These are phyloP conservation scores for Cercophora newfieldiana DNA, from an alignment of 495 filamentous ascomycete genomes.

Conservation along the genomic window DNA sequence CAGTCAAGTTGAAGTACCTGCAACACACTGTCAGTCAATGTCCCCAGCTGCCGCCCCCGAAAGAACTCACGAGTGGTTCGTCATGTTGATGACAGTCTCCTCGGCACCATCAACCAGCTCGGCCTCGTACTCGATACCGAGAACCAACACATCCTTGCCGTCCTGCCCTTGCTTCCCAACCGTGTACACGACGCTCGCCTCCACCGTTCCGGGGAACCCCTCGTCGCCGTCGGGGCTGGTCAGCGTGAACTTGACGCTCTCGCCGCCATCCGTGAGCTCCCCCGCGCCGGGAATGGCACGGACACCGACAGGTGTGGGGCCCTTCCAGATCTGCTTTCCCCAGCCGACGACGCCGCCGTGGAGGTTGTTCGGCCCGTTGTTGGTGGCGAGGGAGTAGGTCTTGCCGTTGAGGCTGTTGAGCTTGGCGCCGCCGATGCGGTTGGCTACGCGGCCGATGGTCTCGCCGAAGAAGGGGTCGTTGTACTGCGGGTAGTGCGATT, in stretches of 20 bases:
- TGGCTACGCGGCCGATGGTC: conserved; percentile 90
- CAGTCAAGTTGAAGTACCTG: conserved; percentile 90
- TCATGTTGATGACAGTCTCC: conserved; percentile 87
- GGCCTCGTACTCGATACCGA: conserved; percentile 87
- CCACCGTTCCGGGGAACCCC: conserved; percentile 81
- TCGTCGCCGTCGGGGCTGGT: conserved; percentile 75
- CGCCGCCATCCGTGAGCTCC: conserved; percentile 62
- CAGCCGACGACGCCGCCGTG: conserved; percentile 83
- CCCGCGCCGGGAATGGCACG: conserved; percentile 45
- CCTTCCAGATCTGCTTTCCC: conserved; percentile 81
- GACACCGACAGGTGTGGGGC: conserved; percentile 61
- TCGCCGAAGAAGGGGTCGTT: conserved; percentile 84
- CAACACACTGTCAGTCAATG: background rate
- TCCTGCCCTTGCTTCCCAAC: conserved; percentile 62
- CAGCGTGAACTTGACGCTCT: conserved; percentile 75
- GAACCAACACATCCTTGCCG: conserved; percentile 60
- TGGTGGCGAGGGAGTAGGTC: conserved; percentile 65
- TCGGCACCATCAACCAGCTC: conserved; percentile 73
- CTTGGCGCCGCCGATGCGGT: conserved; percentile 74
- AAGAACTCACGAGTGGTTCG: conserved; percentile 81
- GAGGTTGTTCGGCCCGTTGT: conserved; percentile 75
- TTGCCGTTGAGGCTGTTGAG: conserved; percentile 71
- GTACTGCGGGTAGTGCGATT: conserved; percentile 67
- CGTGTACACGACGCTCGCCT: conserved; percentile 76
- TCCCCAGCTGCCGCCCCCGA: background rate